Evolutionary conservation across 2,329 filamentous ascomycete genomes (phyloP), one percentile per base, ranked within the genome.

Genomic region (Cadophora luteo-olivacea): DNA sequence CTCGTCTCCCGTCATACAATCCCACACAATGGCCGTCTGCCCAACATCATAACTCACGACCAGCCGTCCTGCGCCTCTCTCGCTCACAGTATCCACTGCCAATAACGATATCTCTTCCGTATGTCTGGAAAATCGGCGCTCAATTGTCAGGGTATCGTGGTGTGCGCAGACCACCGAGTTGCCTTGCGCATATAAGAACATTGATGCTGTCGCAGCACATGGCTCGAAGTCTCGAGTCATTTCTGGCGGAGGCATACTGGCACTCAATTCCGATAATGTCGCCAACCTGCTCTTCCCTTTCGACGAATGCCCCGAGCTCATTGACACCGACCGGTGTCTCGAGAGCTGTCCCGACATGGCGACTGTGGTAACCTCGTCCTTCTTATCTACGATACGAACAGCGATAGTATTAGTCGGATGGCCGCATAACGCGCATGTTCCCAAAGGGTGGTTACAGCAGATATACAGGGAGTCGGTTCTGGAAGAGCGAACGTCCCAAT

Each of bases 21-120:
- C 95, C 96, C 96, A 99, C 8, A 98, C 93, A 77, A 98, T 97
- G 4, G 94, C 93, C 0, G 93, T 97, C 79, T 95, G 92, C 48
- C 93, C 91, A 22, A 88, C 87, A 83, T 99, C 96, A 77, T 97
- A 97, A 82, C 94, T 98, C 70, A 97, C 93, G 2, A 97, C 94
- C 69, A 97, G 82, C 71, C 94, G 86, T 33, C 95, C 96, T 0
- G 91, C 90, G 3, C 94, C 94, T 69, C 89, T 84, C 74, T 97
- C 94, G 79, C 94, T 97, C 66, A 92, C 89, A 77, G 94, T 98
- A 79, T 99, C 96, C 64, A 97, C 94, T 0, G 91, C 90, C 65
- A 99, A 88, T 76, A 97, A 86, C 66, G 91, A 86, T 36, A 99
- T 89, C 73, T 97, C 91, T 71, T 97, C 92, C 41, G 88, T 86